Percentiles rank a stretch among this genome's conserved stretches.
phyloP scores from a whole-genome alignment of 768 basidiomycete genomes.

The Dioszegia crocea region DNA sequence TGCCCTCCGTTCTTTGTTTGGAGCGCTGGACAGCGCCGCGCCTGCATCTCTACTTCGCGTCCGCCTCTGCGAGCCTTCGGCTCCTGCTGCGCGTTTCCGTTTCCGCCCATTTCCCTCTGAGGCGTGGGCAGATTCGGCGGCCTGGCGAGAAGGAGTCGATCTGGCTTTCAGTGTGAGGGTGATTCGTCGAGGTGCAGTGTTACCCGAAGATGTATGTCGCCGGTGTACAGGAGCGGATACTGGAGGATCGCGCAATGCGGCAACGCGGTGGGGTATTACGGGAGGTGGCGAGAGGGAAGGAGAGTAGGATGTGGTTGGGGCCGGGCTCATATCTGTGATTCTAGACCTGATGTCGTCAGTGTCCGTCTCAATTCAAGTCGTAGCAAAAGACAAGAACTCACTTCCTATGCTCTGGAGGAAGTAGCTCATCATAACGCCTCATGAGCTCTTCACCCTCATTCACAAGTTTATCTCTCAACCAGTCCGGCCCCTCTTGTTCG shows the following conservation, averaged over 20 bases:
- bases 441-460: conserved; percentile 34
- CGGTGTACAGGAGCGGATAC: background rate
- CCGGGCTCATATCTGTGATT: background rate
- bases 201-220: background rate
- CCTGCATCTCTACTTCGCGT: too few species aligned
- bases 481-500: conserved; percentile 27
- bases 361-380: too few species aligned
- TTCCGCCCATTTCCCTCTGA: background rate
- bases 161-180: background rate
- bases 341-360: background rate
- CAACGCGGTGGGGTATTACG: conserved; percentile 22
- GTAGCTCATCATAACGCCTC: conserved; percentile 36
- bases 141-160: background rate
- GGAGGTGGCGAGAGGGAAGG: conserved; percentile 27
- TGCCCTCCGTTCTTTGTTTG: background rate
- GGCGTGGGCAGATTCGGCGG: background rate
- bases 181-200: background rate
- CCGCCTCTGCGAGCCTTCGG: too few species aligned
- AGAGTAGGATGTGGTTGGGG: conserved; percentile 18
- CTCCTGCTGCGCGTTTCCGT: background rate
- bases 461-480: conserved; percentile 28
- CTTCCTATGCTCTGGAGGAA: conserved; percentile 39
- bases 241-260: conserved; percentile 23
- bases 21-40: too few species aligned
- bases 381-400: conserved; percentile 21